phyloP scores from a whole-genome alignment of 768 basidiomycete genomes.

The Pisolithus microcarpus region DNA sequence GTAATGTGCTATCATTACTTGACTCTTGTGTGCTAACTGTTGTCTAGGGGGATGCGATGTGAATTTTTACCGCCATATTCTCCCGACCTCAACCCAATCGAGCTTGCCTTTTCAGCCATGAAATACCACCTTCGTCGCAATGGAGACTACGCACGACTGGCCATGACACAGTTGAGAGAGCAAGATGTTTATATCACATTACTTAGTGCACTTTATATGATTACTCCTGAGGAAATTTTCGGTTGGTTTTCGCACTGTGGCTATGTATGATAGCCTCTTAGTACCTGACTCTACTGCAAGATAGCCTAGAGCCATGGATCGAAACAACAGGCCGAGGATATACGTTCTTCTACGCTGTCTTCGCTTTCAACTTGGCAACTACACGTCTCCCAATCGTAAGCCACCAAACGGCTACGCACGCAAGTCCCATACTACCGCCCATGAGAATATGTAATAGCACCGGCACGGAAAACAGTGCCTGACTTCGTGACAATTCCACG shows the following conservation, averaged over 20 bases:
- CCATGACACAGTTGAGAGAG: constrained; percentile 2
- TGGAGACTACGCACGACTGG: constrained; percentile 8
- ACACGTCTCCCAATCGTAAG: constrained; percentile 19
- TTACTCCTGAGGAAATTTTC: constrained; percentile 8
- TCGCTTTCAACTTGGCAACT: constrained; percentile 13
- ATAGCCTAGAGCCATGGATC: no score
- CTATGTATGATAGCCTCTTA: not conserved
- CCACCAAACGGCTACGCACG: constrained; percentile 26
- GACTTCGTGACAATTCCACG: constrained; percentile 4
- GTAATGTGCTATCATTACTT: constrained; percentile 5
- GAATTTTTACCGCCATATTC: constrained; percentile 25
- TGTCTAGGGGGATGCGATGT: not conserved
- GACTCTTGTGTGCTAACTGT: not conserved
- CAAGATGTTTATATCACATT: constrained; percentile 17
- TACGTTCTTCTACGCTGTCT: constrained; percentile 8
- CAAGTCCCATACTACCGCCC: constrained; percentile 20
- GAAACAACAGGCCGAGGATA: not conserved
- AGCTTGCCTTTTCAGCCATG: constrained; percentile 24
- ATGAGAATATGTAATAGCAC: constrained; percentile 22
- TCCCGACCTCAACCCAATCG: constrained; percentile 21
- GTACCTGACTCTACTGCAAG: no score
- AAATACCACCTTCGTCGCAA: constrained; percentile 17
- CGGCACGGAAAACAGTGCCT: constrained; percentile 14
- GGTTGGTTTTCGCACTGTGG: constrained; percentile 1
- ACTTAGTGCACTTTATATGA: constrained; percentile 13